Percentiles rank a stretch among this genome's conserved stretches.
Evolutionary conservation across 371 early-diverging fungal species (phyloP).

Genomic region (Mucor velutinosus): DNA sequence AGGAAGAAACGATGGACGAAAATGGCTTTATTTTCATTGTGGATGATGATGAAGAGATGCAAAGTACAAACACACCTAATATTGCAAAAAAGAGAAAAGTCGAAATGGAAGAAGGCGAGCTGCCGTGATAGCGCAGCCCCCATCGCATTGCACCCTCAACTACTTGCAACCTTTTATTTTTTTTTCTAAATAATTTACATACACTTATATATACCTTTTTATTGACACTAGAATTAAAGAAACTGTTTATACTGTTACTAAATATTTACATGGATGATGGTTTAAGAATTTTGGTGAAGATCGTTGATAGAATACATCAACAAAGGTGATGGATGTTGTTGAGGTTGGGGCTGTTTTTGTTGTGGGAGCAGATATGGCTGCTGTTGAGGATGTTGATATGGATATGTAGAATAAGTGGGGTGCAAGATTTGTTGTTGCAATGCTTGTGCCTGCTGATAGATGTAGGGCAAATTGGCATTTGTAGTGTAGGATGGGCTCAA

Average conservation of each 20-base stretch:
- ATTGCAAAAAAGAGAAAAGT: slow-evolving; percentile 13
- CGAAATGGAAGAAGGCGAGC: slow-evolving; percentile 30
- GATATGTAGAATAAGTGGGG: background rate
- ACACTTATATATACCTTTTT: background rate
- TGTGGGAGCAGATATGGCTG: background rate
- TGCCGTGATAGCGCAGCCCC: slow-evolving; percentile 24
- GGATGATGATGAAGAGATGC: slow-evolving; percentile 12
- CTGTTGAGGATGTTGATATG: background rate
- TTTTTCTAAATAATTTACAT: background rate
- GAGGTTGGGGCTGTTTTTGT: background rate
- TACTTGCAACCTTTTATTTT: background rate
- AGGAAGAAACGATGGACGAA: slow-evolving; percentile 7
- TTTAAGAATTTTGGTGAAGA: background rate
- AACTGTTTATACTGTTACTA: background rate
- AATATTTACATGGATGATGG: background rate
- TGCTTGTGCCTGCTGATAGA: background rate
- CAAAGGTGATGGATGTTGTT: background rate
- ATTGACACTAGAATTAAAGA: background rate
- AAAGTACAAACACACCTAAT: background rate
- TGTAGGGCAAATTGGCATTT: background rate
- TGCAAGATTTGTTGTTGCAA: background rate
- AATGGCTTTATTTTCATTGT: slow-evolving; percentile 20
- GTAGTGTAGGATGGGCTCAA: background rate
- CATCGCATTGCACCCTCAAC: too few species aligned
- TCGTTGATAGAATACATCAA: background rate